Evolutionary conservation across 345 rosid species (phyloP), one percentile per base, ranked within the genome.

Genomic region (Populus tremula): DNA sequence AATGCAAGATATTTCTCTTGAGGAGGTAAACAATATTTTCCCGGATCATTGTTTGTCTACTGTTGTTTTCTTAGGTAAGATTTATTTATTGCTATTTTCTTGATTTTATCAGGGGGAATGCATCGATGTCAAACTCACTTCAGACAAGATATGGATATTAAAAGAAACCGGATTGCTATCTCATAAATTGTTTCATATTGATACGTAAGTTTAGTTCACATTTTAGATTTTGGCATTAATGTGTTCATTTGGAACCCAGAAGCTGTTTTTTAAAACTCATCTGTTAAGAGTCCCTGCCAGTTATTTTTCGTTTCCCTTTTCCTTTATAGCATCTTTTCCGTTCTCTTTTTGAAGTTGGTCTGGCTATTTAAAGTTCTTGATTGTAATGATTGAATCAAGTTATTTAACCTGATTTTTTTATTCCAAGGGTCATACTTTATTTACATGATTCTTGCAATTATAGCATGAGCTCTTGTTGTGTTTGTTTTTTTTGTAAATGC

Each of bases 111-210:
- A 96, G 99, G 99, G 99, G 35, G 85, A 47, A 75, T 87, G 91
- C 82, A 72, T 92, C 82, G 99, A 93, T 83, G 89, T 90, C 86
- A 86, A 86, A 76, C 84, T 93, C 83, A 84, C 94, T 43, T 87
- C 93, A 47, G 86, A 91, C 77, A 86, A 83, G 80, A 90, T 96
- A 73, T 93, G 91, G 91, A 88, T 83, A 81, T 80, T 96, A 69
- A 89, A 86, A 80, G 93, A 90, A 54, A 83, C 83, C 86, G 93
- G 87, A 80, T 78, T 96, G 83, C 72, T 86, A 35, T 84, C 76
- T 75, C 85, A 87, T 80, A 80, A 82, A 81, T 72, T 86, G 81
- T 77, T 79, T 70, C 80, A 78, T 56, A 80, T 78, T 50, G 79
- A 87, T 83, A 77, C 61, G 99, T 96, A 87, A 93, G 98, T 82